Percentiles rank a stretch among this genome's conserved stretches.
Conservation (phyloP, 176 grass and related monocot genomes). For the Rhynchospora breviuscula region DNA sequence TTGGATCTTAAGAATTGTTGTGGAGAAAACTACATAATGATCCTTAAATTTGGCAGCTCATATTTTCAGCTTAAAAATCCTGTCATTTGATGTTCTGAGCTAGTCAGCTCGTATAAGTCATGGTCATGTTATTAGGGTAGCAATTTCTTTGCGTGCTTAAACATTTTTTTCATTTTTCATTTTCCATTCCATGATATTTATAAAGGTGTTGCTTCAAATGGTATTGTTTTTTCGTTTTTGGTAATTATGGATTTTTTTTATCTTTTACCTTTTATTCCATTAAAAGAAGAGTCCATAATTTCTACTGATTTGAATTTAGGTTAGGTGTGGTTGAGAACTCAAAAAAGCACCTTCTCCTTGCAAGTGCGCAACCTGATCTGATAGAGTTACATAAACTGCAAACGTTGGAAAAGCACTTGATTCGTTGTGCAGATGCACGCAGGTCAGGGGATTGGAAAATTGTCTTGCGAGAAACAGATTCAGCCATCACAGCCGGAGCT, state of each 20-base stretch:
- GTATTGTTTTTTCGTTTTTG: neutral
- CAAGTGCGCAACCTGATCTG: slow-evolving; percentile 57
- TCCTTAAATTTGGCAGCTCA: slow-evolving; percentile 17
- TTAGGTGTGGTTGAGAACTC: slow-evolving; percentile 82
- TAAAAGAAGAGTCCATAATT: neutral
- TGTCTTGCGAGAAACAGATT: slow-evolving; percentile 58
- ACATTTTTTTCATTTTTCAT: neutral
- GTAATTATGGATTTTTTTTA: neutral
- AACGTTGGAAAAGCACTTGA: slow-evolving; percentile 76
- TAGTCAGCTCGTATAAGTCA: too few relatives aligned
- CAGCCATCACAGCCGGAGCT: slow-evolving; percentile 73
- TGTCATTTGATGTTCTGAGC: neutral
- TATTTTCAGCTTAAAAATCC: neutral
- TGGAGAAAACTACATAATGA: neutral
- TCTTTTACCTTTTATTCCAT: neutral
- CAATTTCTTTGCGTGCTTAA: neutral
- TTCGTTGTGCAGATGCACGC: slow-evolving; percentile 62
- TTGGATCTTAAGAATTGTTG: neutral
- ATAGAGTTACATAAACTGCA: slow-evolving; percentile 76
- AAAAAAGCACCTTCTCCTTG: slow-evolving; percentile 65
- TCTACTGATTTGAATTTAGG: slow-evolving; percentile 38
- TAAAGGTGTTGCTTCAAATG: neutral
- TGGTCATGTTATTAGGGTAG: neutral
- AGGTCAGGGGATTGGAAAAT: slow-evolving; percentile 80
- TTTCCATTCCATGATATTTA: too few relatives aligned